These are phyloP conservation scores for Heterobasidion parviporum DNA, from an alignment of 1,284 basidiomycete genomes.

Conservation along the genomic window DNA sequence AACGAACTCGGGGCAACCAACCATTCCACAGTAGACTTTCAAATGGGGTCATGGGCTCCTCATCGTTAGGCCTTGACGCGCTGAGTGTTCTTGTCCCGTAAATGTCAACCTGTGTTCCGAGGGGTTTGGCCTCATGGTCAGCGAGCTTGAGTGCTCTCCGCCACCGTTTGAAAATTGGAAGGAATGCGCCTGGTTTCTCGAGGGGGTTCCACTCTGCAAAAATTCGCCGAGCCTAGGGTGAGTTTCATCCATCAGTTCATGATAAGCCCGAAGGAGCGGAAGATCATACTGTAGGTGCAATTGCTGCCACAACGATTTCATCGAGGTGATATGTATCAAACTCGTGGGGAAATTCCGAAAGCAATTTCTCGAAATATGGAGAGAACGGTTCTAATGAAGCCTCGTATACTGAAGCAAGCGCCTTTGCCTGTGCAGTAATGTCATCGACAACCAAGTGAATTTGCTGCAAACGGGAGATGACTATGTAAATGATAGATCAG, in stretches of 20 bases:
- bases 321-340: conserved; percentile 79
- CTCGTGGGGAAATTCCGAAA: conserved; percentile 68
- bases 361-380: conserved; percentile 60
- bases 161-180: conserved; percentile 65
- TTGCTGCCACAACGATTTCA: conserved; percentile 87
- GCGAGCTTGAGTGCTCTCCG: conserved; percentile 56
- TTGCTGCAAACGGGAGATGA: conserved; percentile 69
- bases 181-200: conserved; percentile 53
- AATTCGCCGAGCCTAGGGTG: conserved; percentile 46
- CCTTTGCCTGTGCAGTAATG: conserved; percentile 56
- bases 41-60: conserved; percentile 85
- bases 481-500: conserved; percentile 26
- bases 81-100: conserved; percentile 40
- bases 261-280: neutral
- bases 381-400: conserved; percentile 66
- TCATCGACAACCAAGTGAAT: conserved; percentile 68
- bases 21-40: conserved; percentile 91
- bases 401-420: conserved; percentile 55
- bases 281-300: conserved; percentile 61
- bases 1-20: conserved; percentile 93
- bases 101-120: conserved; percentile 41
- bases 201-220: conserved; percentile 69
- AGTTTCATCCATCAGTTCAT: conserved; percentile 2
- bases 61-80: conserved; percentile 25
- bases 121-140: conserved; percentile 27